Conservation (phyloP, 2,329 filamentous ascomycete species). For the Fusarium metavorans region DNA sequence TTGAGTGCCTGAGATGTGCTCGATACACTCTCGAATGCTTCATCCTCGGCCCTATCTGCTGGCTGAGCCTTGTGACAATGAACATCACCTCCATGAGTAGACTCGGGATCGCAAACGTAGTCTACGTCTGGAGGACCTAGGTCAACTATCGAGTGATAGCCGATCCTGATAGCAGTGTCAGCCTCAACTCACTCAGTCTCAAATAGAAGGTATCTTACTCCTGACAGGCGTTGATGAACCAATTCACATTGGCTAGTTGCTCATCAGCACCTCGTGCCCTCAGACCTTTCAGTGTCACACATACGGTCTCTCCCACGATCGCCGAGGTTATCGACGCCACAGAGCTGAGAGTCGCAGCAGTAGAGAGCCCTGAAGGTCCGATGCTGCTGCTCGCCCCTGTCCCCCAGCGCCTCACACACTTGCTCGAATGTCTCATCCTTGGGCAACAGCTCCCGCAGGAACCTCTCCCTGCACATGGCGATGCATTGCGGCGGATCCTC, state of each 20-base stretch:
- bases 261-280: constrained; percentile 22
- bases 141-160: constrained; percentile 41
- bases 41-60: constrained; percentile 1
- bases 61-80: constrained; percentile 25
- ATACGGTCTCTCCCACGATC: constrained; percentile 58
- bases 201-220: constrained; percentile 53
- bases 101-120: constrained; percentile 36
- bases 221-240: constrained; percentile 63
- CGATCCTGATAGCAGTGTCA: constrained; percentile 37
- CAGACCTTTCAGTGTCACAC: constrained; percentile 22
- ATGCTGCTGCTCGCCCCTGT: constrained; percentile 41
- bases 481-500: constrained; percentile 52
- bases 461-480: constrained; percentile 48
- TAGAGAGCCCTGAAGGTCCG: constrained; percentile 60
- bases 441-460: constrained; percentile 46
- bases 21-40: neutral
- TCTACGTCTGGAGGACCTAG: constrained; percentile 42
- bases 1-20: neutral
- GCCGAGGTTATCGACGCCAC: constrained; percentile 57
- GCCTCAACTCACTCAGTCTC: neutral
- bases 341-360: constrained; percentile 63
- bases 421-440: constrained; percentile 46
- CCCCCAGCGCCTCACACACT: constrained; percentile 49
- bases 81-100: constrained; percentile 13
- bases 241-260: constrained; percentile 61